Percentiles rank a stretch among this genome's conserved stretches.
Evolutionary conservation across 257 asterid species (phyloP).

Genomic region (Solanum etuberosum): DNA sequence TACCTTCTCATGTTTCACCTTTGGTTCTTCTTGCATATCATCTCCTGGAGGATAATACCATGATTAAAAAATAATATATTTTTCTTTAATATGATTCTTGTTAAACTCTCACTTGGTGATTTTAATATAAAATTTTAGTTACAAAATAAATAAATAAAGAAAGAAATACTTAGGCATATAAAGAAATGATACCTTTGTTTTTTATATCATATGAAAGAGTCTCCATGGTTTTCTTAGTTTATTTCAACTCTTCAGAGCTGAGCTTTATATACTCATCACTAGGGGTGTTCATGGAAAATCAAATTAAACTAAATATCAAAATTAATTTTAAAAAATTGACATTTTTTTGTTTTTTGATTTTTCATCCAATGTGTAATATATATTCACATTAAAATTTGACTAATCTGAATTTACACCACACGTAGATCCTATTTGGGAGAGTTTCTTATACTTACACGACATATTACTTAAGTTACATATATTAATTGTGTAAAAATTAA

Average conservation of each 20-base stretch:
- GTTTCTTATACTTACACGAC: background rate
- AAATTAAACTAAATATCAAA: background rate
- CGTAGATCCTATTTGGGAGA: background rate
- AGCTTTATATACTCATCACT: background rate
- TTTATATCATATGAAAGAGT: background rate
- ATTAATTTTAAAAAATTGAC: background rate
- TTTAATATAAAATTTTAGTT: background rate
- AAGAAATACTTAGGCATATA: background rate
- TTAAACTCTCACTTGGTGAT: background rate
- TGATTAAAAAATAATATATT: background rate
- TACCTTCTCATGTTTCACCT: background rate
- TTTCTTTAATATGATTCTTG: background rate
- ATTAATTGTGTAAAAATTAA: background rate
- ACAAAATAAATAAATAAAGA: background rate
- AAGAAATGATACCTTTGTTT: background rate
- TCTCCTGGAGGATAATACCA: background rate
- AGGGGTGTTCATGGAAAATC: background rate
- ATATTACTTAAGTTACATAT: background rate
- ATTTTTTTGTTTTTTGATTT: background rate
- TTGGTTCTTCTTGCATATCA: background rate
- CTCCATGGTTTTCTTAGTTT: background rate
- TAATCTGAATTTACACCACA: no score
- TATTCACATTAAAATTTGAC: background rate
- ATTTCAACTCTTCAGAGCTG: background rate
- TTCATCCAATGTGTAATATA: accelerated